Conservation (phyloP, 257 asterid species). For the Primulina huaijiensis region DNA sequence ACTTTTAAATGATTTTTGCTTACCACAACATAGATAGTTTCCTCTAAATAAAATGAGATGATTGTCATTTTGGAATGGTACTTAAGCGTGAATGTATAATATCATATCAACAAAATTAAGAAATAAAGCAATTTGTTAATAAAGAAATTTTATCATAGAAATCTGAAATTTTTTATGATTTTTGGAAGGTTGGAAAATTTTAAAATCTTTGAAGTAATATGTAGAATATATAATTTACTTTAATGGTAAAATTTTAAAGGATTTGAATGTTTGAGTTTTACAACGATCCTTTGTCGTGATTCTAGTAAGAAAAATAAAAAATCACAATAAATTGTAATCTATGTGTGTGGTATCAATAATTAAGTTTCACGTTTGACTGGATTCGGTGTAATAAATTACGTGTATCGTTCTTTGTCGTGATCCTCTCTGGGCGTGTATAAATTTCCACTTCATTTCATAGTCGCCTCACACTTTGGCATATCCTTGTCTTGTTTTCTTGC, state of each 20-base stretch:
- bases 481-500: conserved; percentile 4
- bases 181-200: conserved; percentile 21
- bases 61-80: conserved; percentile 5
- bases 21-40: not conserved
- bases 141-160: conserved; percentile 14
- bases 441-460: conserved; percentile 16
- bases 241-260: conserved; percentile 23
- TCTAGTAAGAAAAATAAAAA: conserved; percentile 24
- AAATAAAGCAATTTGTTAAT: conserved; percentile 17
- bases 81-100: not conserved
- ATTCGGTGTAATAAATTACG: conserved; percentile 13
- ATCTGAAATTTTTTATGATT: conserved; percentile 11
- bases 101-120: not conserved
- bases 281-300: conserved; percentile 20
- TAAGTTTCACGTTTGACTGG: conserved; percentile 26
- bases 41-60: not conserved
- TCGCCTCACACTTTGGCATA: conserved; percentile 13
- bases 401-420: conserved; percentile 12
- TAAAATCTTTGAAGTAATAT: conserved; percentile 10
- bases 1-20: not conserved
- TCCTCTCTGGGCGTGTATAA: conserved; percentile 24
- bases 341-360: conserved; percentile 15
- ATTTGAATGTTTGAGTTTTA: conserved; percentile 10
- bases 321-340: conserved; percentile 26
- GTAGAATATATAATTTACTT: conserved; percentile 5